A percentile compares a stretch with the other conserved stretches of the same genome.
Conservation (phyloP, 2,329 filamentous ascomycete species). For the Aspergillus pseudonomiae region DNA sequence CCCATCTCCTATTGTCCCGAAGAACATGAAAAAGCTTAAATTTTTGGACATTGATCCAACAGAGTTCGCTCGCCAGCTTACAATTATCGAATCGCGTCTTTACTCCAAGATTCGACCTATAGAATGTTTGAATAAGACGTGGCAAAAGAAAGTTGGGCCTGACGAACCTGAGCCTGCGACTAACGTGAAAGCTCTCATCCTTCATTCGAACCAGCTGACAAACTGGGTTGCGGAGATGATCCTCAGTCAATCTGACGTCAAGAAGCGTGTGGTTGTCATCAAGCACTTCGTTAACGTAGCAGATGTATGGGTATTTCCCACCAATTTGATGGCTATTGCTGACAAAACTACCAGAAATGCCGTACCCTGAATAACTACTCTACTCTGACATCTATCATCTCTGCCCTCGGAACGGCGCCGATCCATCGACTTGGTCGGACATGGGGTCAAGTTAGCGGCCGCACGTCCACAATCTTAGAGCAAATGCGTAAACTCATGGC, state of each 20-base stretch:
- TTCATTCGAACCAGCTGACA: slow-evolving; percentile 97
- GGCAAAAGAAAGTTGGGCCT: slow-evolving; percentile 91
- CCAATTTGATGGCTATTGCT: slow-evolving; percentile 9
- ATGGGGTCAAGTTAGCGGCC: slow-evolving; percentile 89
- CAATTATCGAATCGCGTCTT: slow-evolving; percentile 91
- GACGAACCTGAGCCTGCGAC: slow-evolving; percentile 74
- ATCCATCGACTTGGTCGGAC: slow-evolving; percentile 92
- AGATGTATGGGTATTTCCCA: slow-evolving; percentile 63
- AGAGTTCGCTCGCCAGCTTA: slow-evolving; percentile 96
- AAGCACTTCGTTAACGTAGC: slow-evolving; percentile 97
- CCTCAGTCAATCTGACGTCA: slow-evolving; percentile 87
- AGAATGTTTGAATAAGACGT: slow-evolving; percentile 97
- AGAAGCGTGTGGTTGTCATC: slow-evolving; percentile 94
- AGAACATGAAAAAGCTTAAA: slow-evolving; percentile 99
- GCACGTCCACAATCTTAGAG: slow-evolving; percentile 78
- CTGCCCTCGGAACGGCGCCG: slow-evolving; percentile 88
- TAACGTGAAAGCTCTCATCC: slow-evolving; percentile 93
- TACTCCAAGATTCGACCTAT: slow-evolving; percentile 96
- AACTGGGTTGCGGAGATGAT: slow-evolving; percentile 99
- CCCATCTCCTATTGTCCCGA: slow-evolving; percentile 87
- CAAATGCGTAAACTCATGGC: slow-evolving; percentile 94
- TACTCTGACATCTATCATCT: slow-evolving; percentile 95
- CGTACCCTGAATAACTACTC: slow-evolving; percentile 94
- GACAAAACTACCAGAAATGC: slow-evolving; percentile 70
- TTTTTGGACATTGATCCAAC: slow-evolving; percentile 95